Conservation (phyloP, 768 basidiomycete species). For the Punctularia strigosozonata region DNA sequence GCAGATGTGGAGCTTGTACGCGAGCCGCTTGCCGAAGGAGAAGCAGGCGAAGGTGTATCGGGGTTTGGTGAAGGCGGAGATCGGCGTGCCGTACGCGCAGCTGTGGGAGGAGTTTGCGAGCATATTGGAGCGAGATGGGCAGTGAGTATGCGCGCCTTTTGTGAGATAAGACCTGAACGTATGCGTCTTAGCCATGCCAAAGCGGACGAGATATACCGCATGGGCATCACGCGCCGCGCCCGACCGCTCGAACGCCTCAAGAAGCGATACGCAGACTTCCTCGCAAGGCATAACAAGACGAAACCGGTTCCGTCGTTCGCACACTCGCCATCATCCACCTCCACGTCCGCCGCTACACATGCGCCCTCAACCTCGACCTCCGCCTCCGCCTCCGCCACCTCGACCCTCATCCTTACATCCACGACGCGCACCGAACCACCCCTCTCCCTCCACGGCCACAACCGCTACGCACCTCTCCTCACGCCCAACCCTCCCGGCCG, state of each 20-base stretch:
- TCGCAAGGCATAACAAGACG: slow-evolving; percentile 6
- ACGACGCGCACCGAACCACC: neutral
- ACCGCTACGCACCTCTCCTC: slow-evolving; percentile 62
- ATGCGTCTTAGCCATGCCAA: slow-evolving; percentile 43
- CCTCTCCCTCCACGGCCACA: slow-evolving; percentile 14
- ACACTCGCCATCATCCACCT: slow-evolving; percentile 15
- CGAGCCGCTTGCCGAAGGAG: slow-evolving; percentile 70
- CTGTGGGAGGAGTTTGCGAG: slow-evolving; percentile 89
- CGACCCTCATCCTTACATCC: neutral
- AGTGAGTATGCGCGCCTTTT: slow-evolving; percentile 37
- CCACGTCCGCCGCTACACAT: slow-evolving; percentile 27
- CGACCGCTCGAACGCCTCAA: slow-evolving; percentile 80
- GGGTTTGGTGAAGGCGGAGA: slow-evolving; percentile 36
- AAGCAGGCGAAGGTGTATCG: slow-evolving; percentile 50
- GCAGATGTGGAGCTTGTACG: slow-evolving; percentile 85
- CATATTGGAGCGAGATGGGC: slow-evolving; percentile 61
- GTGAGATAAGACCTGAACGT: slow-evolving; percentile 3
- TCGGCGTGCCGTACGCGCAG: slow-evolving; percentile 60
- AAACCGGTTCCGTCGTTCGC: slow-evolving; percentile 21
- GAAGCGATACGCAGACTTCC: slow-evolving; percentile 67
- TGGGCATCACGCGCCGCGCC: slow-evolving; percentile 73
- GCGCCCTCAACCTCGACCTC: slow-evolving; percentile 12
- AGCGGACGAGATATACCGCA: slow-evolving; percentile 71
- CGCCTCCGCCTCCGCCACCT: slow-evolving; percentile 4
- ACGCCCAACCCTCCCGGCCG: slow-evolving; percentile 57